Evolutionary conservation across 495 filamentous ascomycete species (phyloP).

Genomic region (Xylaria telfairii): DNA sequence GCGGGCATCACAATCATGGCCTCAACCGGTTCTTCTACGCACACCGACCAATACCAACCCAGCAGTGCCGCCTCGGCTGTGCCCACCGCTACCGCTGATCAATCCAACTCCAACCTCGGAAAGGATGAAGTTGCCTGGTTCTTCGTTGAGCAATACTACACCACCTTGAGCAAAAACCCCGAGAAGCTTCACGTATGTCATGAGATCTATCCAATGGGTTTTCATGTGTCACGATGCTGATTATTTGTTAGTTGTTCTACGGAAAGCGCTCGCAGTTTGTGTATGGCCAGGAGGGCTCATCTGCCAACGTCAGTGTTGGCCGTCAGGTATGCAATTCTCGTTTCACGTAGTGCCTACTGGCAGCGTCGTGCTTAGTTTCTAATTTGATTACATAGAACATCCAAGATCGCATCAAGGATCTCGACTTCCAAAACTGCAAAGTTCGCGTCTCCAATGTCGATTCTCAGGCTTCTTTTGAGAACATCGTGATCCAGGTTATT

Average conservation of each 20-base stretch:
- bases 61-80: constrained; percentile 31
- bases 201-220: neutral
- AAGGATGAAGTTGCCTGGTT: constrained; percentile 98
- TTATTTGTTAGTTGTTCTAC: constrained; percentile 70
- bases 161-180: constrained; percentile 89
- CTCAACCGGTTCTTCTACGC: constrained; percentile 53
- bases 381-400: constrained; percentile 67
- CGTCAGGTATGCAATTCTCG: constrained; percentile 70
- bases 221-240: neutral
- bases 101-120: constrained; percentile 40
- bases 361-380: constrained; percentile 21
- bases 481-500: constrained; percentile 96
- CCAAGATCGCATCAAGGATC: constrained; percentile 87
- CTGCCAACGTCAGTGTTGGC: constrained; percentile 80
- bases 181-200: constrained; percentile 85
- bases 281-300: constrained; percentile 84
- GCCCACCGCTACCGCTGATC: constrained; percentile 27
- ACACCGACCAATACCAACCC: constrained; percentile 46
- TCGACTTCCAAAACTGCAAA: constrained; percentile 97
- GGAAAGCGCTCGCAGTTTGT: constrained; percentile 82
- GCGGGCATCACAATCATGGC: constrained; percentile 50
- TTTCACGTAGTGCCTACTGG: neutral
- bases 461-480: constrained; percentile 87
- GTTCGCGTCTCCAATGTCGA: constrained; percentile 98
- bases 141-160: constrained; percentile 99